phyloP scores from a whole-genome alignment of 805 yeast species.

The Saccharomyces cerevisiae region DNA sequence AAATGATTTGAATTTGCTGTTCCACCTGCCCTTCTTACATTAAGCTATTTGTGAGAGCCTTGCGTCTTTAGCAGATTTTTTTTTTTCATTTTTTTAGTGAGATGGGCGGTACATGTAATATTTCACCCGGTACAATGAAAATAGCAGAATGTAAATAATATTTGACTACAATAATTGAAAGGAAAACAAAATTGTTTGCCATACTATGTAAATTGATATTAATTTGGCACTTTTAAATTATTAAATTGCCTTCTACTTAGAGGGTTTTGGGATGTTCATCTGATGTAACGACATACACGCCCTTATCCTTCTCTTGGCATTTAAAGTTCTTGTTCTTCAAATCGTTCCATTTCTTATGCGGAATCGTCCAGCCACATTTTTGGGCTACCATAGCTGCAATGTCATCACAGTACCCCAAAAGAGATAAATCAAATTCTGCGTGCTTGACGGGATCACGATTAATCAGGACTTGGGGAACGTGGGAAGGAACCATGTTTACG shows the following conservation, averaged over 20 bases:
- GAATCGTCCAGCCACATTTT: slow-evolving; percentile 51
- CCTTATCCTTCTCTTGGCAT: slow-evolving; percentile 21
- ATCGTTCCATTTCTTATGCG: slow-evolving; percentile 41
- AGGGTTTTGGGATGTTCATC: slow-evolving; percentile 1
- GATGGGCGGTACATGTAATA: not conserved
- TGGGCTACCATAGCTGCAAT: slow-evolving; percentile 58
- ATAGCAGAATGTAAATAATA: not conserved
- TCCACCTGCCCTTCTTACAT: not conserved
- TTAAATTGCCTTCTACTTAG: not conserved
- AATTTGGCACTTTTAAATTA: not conserved
- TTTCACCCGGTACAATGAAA: not conserved
- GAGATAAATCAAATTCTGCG: slow-evolving; percentile 66
- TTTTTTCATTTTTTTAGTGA: not conserved
- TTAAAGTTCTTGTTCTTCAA: slow-evolving; percentile 18
- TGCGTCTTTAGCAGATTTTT: not conserved
- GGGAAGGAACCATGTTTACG: slow-evolving; percentile 55
- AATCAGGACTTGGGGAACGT: slow-evolving; percentile 73
- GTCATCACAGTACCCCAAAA: slow-evolving; percentile 79
- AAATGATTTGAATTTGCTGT: not conserved
- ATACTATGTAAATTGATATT: not conserved
- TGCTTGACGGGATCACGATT: slow-evolving; percentile 70
- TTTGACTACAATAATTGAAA: not conserved
- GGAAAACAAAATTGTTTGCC: not conserved
- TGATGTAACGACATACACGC: slow-evolving; percentile 25
- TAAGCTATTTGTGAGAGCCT: not conserved